phyloP scores from a whole-genome alignment of 2,329 filamentous ascomycete genomes.

The Calonectria henricotiae region DNA sequence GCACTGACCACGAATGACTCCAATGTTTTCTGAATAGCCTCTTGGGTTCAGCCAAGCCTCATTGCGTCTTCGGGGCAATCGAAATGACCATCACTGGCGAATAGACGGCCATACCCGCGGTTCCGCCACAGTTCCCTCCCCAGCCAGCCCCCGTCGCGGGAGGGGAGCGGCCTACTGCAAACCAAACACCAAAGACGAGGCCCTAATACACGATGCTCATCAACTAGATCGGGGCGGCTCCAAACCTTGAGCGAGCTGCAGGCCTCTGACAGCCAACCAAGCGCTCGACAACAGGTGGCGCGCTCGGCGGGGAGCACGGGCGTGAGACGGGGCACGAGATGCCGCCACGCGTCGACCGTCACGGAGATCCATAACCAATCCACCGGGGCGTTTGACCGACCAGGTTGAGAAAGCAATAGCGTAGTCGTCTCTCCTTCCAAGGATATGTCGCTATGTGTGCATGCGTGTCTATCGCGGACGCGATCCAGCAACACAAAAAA shows the following conservation, averaged over 20 bases:
- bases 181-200: slow-evolving; percentile 12
- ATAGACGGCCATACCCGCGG: neutral
- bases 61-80: slow-evolving; percentile 8
- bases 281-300: slow-evolving; percentile 12
- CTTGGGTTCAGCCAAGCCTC: slow-evolving; percentile 15
- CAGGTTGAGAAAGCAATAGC: slow-evolving; percentile 1
- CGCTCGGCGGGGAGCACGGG: neutral
- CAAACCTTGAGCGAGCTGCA: slow-evolving; percentile 5
- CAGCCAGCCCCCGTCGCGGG: slow-evolving; percentile 8
- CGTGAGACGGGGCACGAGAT: slow-evolving; percentile 30
- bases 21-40: slow-evolving; percentile 1
- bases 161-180: slow-evolving; percentile 23
- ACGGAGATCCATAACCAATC: slow-evolving; percentile 32
- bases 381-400: slow-evolving; percentile 13
- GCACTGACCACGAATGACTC: slow-evolving; percentile 16
- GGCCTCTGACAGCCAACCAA: slow-evolving; percentile 17
- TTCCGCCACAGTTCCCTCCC: slow-evolving; percentile 1
- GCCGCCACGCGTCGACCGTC: slow-evolving; percentile 30
- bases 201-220: slow-evolving; percentile 20
- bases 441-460: no score
- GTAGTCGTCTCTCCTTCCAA: slow-evolving; percentile 3
- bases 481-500: neutral
- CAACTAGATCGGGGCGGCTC: slow-evolving; percentile 12
- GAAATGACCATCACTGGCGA: slow-evolving; percentile 10
- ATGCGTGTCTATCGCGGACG: neutral